A percentile compares a stretch with the other conserved stretches of the same genome.
phyloP scores from a whole-genome alignment of 805 yeast species.

The Isabelozyma heimii region DNA sequence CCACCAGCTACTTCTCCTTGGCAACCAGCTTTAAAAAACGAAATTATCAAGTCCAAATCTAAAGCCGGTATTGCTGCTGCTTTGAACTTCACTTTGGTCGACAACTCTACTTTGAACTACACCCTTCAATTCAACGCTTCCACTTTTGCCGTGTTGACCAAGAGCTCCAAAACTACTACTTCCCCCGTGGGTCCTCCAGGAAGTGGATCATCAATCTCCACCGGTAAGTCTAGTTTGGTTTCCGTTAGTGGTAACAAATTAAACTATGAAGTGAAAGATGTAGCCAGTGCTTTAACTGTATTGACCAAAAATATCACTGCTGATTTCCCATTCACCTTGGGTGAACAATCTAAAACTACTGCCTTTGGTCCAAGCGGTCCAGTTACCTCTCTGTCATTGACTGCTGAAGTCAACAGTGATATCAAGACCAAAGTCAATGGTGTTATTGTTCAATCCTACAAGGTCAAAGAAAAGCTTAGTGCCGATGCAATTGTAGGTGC shows the following conservation, averaged over 20 bases:
- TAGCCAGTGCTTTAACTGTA: slow-evolving; percentile 3
- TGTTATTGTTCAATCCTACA: slow-evolving; percentile 2
- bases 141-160: slow-evolving; percentile 9
- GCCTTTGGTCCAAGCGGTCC: not conserved
- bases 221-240: slow-evolving; percentile 3
- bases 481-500: slow-evolving; percentile 9
- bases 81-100: slow-evolving; percentile 22
- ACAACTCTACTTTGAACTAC: slow-evolving; percentile 15
- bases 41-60: slow-evolving; percentile 15
- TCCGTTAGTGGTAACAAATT: slow-evolving; percentile 6
- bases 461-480: slow-evolving; percentile 7
- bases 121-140: slow-evolving; percentile 13
- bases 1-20: slow-evolving; percentile 20
- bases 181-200: slow-evolving; percentile 11
- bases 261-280: slow-evolving; percentile 3
- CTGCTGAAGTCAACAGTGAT: slow-evolving; percentile 3
- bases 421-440: slow-evolving; percentile 9
- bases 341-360: slow-evolving; percentile 1
- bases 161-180: not conserved
- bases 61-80: slow-evolving; percentile 12
- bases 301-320: slow-evolving; percentile 2
- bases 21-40: slow-evolving; percentile 14
- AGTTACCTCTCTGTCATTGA: slow-evolving; percentile 1
- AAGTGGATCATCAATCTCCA: slow-evolving; percentile 7
- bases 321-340: slow-evolving; percentile 9